A percentile compares a stretch with the other conserved stretches of the same genome.
Conservation (phyloP, 2,329 filamentous ascomycete species). For the Aspergillus ibericus region DNA sequence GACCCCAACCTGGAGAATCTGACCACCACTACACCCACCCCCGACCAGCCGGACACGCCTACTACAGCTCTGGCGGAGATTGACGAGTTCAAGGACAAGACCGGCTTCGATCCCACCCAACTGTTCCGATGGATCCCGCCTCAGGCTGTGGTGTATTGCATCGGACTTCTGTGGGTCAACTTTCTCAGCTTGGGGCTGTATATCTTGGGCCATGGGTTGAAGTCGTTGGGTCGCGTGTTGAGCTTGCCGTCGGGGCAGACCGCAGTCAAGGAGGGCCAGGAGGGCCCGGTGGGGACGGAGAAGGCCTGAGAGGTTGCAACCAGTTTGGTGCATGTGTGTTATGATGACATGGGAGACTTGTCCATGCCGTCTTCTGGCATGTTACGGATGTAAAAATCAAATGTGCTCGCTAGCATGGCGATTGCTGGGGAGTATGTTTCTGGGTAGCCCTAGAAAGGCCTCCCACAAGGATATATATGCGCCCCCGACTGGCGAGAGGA, state of each 20-base stretch:
- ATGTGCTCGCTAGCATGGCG: too few relatives aligned
- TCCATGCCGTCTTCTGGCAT: too few relatives aligned
- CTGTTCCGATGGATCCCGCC: slow-evolving; percentile 16
- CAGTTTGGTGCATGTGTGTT: too few relatives aligned
- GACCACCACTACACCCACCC: too few relatives aligned
- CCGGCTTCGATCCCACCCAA: slow-evolving; percentile 6
- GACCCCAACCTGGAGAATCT: background rate
- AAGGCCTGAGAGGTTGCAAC: background rate
- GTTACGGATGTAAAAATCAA: too few relatives aligned
- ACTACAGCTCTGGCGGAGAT: slow-evolving; percentile 3
- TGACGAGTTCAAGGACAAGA: slow-evolving; percentile 7
- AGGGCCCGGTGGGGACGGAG: background rate
- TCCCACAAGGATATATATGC: too few relatives aligned
- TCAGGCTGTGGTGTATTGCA: slow-evolving; percentile 11
- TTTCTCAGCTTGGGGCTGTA: slow-evolving; percentile 16
- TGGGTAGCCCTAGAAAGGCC: too few relatives aligned
- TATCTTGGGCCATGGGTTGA: slow-evolving; percentile 12
- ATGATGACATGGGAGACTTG: too few relatives aligned
- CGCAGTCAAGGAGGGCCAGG: background rate
- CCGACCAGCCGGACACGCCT: background rate
- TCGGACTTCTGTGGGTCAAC: slow-evolving; percentile 14
- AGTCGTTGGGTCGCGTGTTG: slow-evolving; percentile 1
- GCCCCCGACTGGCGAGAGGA: too few relatives aligned
- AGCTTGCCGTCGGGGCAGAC: background rate
- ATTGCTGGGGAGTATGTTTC: too few relatives aligned